A percentile compares a stretch with the other conserved stretches of the same genome.
Conservation (phyloP, 2,329 filamentous ascomycete species). For the Neobulgaria alba region DNA sequence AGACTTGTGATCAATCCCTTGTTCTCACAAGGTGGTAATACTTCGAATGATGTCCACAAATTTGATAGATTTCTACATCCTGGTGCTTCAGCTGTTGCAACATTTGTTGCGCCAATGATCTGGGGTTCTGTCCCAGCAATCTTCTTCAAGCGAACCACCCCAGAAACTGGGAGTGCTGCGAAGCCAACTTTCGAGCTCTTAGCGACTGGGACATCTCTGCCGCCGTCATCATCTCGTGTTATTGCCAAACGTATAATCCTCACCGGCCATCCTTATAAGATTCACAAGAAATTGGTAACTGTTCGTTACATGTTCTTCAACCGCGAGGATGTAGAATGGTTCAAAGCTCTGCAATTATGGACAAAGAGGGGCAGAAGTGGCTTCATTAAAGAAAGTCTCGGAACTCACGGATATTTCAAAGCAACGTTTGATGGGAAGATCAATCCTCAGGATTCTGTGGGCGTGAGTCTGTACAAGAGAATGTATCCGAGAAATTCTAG, state of each 20-base stretch:
- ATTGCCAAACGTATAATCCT: constrained; percentile 91
- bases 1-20: constrained; percentile 82
- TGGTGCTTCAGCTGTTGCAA: constrained; percentile 79
- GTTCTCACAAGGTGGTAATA: constrained; percentile 82
- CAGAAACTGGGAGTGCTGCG: constrained; percentile 38
- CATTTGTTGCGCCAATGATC: constrained; percentile 80
- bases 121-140: constrained; percentile 90
- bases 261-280: constrained; percentile 95
- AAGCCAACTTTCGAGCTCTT: constrained; percentile 57
- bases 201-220: constrained; percentile 78
- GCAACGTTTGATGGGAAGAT: constrained; percentile 94
- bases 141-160: constrained; percentile 63
- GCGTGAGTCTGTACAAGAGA: constrained; percentile 80
- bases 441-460: constrained; percentile 90
- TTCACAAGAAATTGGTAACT: constrained; percentile 95
- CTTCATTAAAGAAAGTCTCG: constrained; percentile 87
- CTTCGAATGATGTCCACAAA: constrained; percentile 95
- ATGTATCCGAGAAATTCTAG: constrained; percentile 68
- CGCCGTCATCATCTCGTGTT: constrained; percentile 67
- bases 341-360: constrained; percentile 93
- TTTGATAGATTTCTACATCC: constrained; percentile 89
- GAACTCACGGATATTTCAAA: constrained; percentile 99
- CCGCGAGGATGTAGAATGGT: constrained; percentile 90
- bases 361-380: constrained; percentile 81
- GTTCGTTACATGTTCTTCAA: constrained; percentile 99